These are phyloP conservation scores for Diophrys appendiculata DNA, from an alignment of 73 alveolate species.

Conservation along the genomic window DNA sequence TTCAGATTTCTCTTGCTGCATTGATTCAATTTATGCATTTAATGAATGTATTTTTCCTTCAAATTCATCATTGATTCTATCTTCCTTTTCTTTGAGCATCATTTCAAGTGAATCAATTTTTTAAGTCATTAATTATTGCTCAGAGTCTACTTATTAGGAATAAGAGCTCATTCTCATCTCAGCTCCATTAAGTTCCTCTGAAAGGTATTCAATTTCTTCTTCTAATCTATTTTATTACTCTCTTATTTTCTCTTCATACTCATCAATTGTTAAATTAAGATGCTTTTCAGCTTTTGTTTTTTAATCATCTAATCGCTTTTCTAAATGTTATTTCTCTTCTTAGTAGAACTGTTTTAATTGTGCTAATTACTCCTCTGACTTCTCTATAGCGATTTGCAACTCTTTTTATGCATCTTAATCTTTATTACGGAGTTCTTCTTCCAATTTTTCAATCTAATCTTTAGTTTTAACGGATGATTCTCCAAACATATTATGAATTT, in stretches of 20 bases:
- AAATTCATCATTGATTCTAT: neutral
- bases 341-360: neutral
- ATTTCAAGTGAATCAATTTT: neutral
- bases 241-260: neutral
- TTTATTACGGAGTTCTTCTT: neutral
- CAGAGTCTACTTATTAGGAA: neutral
- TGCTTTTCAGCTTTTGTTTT: neutral
- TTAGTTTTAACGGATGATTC: neutral
- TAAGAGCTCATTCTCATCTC: neutral
- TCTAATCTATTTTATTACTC: neutral
- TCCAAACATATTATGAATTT: neutral
- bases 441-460: neutral
- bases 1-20: neutral
- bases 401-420: neutral
- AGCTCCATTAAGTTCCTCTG: neutral
- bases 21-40: neutral
- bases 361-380: neutral
- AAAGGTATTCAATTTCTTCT: neutral
- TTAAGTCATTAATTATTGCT: neutral
- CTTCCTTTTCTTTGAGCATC: neutral
- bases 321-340: neutral
- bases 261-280: neutral
- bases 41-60: neutral
- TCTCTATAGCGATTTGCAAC: neutral
- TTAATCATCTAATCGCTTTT: neutral